A percentile compares a stretch with the other conserved stretches of the same genome.
Evolutionary conservation across 805 yeast species (phyloP).

Genomic region (Wickerhamomyces alni): DNA sequence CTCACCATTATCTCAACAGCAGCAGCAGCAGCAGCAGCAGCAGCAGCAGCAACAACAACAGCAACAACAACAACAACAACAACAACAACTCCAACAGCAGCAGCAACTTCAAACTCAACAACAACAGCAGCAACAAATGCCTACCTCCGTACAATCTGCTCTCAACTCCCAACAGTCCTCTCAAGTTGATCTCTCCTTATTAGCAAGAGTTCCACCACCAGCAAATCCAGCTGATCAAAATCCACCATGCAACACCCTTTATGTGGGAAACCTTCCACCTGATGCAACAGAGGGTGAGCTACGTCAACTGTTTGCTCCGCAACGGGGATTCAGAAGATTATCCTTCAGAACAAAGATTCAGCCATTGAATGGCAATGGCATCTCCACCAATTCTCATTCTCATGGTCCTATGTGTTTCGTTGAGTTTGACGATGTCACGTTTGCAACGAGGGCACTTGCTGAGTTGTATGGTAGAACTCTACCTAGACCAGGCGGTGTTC

Average conservation of each 20-base stretch:
- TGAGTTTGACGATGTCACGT: slow-evolving; percentile 93
- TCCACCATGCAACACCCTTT: slow-evolving; percentile 96
- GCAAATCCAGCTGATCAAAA: slow-evolving; percentile 99
- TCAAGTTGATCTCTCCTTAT: slow-evolving; percentile 58
- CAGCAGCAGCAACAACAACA: not conserved
- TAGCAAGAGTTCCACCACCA: slow-evolving; percentile 82
- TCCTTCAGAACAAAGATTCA: slow-evolving; percentile 77
- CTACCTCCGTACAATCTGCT: slow-evolving; percentile 4
- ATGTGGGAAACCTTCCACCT: slow-evolving; percentile 95
- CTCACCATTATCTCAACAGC: slow-evolving; percentile 18
- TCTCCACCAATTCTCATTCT: slow-evolving; percentile 29
- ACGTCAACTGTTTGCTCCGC: slow-evolving; percentile 78
- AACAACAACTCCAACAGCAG: slow-evolving; percentile 1
- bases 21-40: slow-evolving; percentile 5
- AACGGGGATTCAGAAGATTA: slow-evolving; percentile 86
- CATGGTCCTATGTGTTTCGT: slow-evolving; percentile 99
- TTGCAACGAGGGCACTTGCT: slow-evolving; percentile 90
- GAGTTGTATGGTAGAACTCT: slow-evolving; percentile 90
- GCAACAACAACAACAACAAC: slow-evolving; percentile 4
- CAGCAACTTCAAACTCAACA: not conserved
- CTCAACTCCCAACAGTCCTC: slow-evolving; percentile 21
- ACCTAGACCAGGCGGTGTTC: slow-evolving; percentile 67
- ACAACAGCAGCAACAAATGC: slow-evolving; percentile 1
- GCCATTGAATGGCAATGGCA: slow-evolving; percentile 28
- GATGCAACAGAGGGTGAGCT: slow-evolving; percentile 94